Base-by-base conservation (phyloP, 306 rosid species). In the Cucurbita argyrosperma region DNA sequence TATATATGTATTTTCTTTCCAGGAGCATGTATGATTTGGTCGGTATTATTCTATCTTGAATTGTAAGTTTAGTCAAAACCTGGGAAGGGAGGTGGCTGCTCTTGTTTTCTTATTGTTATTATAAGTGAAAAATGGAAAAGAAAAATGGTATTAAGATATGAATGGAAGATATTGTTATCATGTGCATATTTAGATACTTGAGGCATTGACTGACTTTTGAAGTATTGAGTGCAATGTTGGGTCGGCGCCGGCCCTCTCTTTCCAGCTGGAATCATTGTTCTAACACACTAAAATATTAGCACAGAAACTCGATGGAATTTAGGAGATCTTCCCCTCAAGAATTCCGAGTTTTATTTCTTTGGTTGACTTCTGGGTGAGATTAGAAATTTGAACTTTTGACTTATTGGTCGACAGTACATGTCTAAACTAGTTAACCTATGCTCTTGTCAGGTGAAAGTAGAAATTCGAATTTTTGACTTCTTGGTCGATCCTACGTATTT, bases 221-320 rank as follows among this genome's bases (percentile, higher is more conserved):
- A 40, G 52, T 58, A 26, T 42, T 45, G 57, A 58, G 64, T 53
- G 52, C 68, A n/a, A 72, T 71, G 80, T 84, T 87, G 90, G 87
- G 88, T 86, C 79, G 87, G 93, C 84, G 76, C 93, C 89, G 87
- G 82, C 91, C 90, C 82, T 26, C 71, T 30, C 79, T 70, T 57
- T 61, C 63, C 59, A 66, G 73, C 86, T 80, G 45, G 39, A 60
- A 71, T 68, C 78, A 70, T 71, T 74, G 74, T 67, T 67, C 77
- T 38, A 38, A 38, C 67, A 61, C 68, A 61, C 68, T 69, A 77
- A 5, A 45, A 19, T 47, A 23, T 7, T 58, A 37, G 58, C 26
- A 62, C 12, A 21, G 43, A 68, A 45, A 50, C 26, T 4, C 3
- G 4, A 14, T 64, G 35, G 21, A 65, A 18, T 43, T 19, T 65